Evolutionary conservation across 768 basidiomycete species (phyloP).

Genomic region (Boletus vermiculosoides): DNA sequence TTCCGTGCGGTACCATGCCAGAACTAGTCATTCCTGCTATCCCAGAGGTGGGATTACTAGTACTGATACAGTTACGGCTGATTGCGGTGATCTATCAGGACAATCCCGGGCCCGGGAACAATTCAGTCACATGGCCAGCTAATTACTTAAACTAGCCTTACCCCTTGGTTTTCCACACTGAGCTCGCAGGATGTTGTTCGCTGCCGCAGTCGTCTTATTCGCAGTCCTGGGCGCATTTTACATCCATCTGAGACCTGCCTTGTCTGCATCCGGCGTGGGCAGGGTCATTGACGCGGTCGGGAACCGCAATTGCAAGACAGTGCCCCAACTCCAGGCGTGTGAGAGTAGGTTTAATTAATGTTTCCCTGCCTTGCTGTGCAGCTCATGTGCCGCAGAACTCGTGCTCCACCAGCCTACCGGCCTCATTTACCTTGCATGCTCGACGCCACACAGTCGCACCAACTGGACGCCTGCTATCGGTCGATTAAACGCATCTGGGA

Average conservation of each 20-base stretch:
- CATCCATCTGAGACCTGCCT: slow-evolving; percentile 46
- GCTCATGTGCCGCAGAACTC: slow-evolving; percentile 42
- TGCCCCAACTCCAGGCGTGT: slow-evolving; percentile 61
- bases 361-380: neutral
- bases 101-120: too few relatives aligned
- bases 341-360: slow-evolving; percentile 48
- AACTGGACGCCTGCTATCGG: slow-evolving; percentile 51
- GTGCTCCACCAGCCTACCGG: slow-evolving; percentile 59
- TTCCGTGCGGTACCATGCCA: too few relatives aligned
- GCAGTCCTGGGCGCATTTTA: slow-evolving; percentile 46
- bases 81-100: too few relatives aligned
- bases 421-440: slow-evolving; percentile 63
- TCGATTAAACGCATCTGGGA: slow-evolving; percentile 37
- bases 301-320: slow-evolving; percentile 46
- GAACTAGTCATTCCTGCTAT: too few relatives aligned
- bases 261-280: slow-evolving; percentile 44
- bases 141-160: too few relatives aligned
- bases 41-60: too few relatives aligned
- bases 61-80: too few relatives aligned
- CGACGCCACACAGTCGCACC: slow-evolving; percentile 44
- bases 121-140: too few relatives aligned
- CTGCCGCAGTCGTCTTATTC: slow-evolving; percentile 28
- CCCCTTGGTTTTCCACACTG: neutral
- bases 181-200: slow-evolving; percentile 1
- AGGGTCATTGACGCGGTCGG: slow-evolving; percentile 46